A percentile compares a stretch with the other conserved stretches of the same genome.
These are phyloP conservation scores for Phytophthora aleatoria DNA, from an alignment of 352 stramenopile genomes.

Conservation along the genomic window DNA sequence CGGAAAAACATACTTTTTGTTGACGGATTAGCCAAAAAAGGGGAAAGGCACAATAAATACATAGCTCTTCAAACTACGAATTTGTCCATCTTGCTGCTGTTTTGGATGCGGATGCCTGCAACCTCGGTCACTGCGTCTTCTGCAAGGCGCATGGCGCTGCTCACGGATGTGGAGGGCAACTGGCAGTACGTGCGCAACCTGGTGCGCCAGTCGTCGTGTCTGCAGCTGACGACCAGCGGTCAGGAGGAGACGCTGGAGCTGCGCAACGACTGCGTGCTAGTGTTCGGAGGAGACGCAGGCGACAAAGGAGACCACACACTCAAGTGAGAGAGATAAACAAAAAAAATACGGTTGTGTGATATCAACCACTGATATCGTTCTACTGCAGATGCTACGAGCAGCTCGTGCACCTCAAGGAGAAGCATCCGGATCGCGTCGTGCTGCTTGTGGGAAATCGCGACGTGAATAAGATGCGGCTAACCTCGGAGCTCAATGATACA, in stretches of 20 bases:
- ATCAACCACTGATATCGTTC: neutral
- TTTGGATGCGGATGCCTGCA: conserved; percentile 7
- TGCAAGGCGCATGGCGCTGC: conserved; percentile 58
- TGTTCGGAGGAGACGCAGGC: conserved; percentile 91
- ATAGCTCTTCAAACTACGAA: neutral
- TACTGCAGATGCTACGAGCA: conserved; percentile 68
- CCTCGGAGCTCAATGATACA: conserved; percentile 73
- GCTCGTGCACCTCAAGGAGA: conserved; percentile 87
- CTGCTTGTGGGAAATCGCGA: conserved; percentile 94
- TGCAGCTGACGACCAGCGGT: conserved; percentile 39
- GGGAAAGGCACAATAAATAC: too few relatives aligned
- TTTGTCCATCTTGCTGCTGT: conserved; percentile 5
- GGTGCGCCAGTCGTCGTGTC: conserved; percentile 61
- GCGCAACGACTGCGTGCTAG: conserved; percentile 73
- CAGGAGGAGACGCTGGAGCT: conserved; percentile 56
- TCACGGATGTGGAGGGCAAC: conserved; percentile 85
- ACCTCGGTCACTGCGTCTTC: neutral
- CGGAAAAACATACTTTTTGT: too few relatives aligned
- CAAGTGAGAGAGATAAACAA: conserved; percentile 34
- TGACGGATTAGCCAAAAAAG: too few relatives aligned
- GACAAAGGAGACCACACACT: conserved; percentile 92
- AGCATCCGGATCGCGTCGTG: conserved; percentile 88
- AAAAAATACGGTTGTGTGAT: neutral
- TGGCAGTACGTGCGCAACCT: conserved; percentile 79
- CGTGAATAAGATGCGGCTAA: conserved; percentile 93